These are phyloP conservation scores for Dillenia suffruticosa DNA, from an alignment of 164 flowering plant genomes.

Conservation along the genomic window DNA sequence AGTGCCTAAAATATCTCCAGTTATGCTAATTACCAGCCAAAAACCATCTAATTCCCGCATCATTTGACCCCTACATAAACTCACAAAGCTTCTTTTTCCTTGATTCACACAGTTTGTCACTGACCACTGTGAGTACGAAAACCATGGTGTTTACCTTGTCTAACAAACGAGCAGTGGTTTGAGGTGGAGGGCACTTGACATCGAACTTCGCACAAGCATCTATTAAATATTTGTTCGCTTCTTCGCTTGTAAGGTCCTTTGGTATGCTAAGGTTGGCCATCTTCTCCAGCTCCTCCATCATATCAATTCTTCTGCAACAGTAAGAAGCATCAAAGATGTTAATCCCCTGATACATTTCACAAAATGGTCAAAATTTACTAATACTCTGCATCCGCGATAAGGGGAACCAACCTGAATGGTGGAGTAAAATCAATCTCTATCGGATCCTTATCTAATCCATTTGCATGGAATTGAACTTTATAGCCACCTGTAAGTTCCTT, in stretches of 20 bases:
- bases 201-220: slow-evolving; percentile 76
- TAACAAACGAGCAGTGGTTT: slow-evolving; percentile 80
- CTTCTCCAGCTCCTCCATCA: slow-evolving; percentile 83
- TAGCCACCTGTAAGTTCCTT: slow-evolving; percentile 88
- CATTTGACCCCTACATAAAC: no score
- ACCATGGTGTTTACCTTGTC: slow-evolving; percentile 56
- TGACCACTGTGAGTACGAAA: no score
- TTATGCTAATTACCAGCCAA: no score
- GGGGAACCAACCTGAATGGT: slow-evolving; percentile 72
- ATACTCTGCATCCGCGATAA: neutral
- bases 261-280: slow-evolving; percentile 74
- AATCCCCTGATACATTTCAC: no score
- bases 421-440: slow-evolving; percentile 98
- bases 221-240: slow-evolving; percentile 60
- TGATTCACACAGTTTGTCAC: no score
- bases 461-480: slow-evolving; percentile 73
- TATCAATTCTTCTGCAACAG: slow-evolving; percentile 74
- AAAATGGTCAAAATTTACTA: no score
- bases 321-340: slow-evolving; percentile 1
- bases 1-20: no score
- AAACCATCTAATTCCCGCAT: no score
- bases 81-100: no score
- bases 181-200: slow-evolving; percentile 91
- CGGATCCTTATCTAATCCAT: slow-evolving; percentile 80
- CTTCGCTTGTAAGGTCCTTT: slow-evolving; percentile 78